Conservation (phyloP, 352 stramenopile species). For the Phytophthora meadii region DNA sequence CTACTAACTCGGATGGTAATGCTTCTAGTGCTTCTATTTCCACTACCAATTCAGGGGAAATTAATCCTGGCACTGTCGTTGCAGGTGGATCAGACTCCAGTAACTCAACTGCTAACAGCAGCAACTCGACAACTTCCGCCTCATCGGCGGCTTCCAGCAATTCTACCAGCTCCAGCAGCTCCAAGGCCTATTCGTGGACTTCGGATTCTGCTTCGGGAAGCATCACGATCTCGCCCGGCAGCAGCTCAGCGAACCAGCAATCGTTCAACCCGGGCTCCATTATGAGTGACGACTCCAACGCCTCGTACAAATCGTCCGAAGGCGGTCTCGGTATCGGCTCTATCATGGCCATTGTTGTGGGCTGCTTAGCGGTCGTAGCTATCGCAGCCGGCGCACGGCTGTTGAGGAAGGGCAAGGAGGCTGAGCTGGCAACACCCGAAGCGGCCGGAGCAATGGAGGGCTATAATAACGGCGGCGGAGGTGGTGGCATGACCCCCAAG, state of each 20-base stretch:
- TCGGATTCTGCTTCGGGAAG: constrained; percentile 28
- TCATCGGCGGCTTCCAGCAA: constrained; percentile 5
- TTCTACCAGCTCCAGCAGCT: constrained; percentile 21
- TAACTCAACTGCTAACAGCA: constrained; percentile 18
- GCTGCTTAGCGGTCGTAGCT: constrained; percentile 74
- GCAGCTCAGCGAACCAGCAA: constrained; percentile 46
- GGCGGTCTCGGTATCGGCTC: constrained; percentile 41
- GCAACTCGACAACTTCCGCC: constrained; percentile 13
- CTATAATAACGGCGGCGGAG: constrained; percentile 56
- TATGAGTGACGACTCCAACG: constrained; percentile 31
- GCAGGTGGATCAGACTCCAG: constrained; percentile 29
- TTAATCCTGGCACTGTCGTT: constrained; percentile 31
- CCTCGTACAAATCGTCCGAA: background rate
- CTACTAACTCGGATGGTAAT: constrained; percentile 20
- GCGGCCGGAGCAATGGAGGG: constrained; percentile 46
- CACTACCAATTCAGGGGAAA: constrained; percentile 6
- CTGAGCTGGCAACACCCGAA: constrained; percentile 53
- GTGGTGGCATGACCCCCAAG: constrained; percentile 80
- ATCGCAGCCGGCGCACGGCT: constrained; percentile 71
- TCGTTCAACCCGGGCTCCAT: constrained; percentile 47
- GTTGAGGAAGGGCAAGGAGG: constrained; percentile 73
- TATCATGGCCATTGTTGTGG: constrained; percentile 71
- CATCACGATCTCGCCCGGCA: constrained; percentile 24
- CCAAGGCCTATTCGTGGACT: constrained; percentile 17
- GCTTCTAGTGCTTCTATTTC: constrained; percentile 12